These are phyloP conservation scores for Elaeis guineensis DNA, from an alignment of 176 grass and related monocot genomes.

Conservation along the genomic window DNA sequence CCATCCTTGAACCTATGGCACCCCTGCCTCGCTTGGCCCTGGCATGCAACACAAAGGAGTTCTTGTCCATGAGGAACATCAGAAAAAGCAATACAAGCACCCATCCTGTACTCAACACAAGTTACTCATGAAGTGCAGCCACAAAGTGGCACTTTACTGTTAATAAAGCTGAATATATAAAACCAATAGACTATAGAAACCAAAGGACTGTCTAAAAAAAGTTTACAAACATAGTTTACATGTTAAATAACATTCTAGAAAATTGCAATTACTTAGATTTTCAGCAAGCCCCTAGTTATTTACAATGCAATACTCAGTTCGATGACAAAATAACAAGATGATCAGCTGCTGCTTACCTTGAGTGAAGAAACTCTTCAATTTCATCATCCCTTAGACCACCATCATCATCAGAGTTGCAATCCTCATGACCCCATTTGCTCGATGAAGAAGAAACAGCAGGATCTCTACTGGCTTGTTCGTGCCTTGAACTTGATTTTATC, in stretches of 20 bases:
- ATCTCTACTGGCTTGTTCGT: conserved; percentile 25
- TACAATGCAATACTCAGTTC: too few species aligned
- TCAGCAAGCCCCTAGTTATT: too few species aligned
- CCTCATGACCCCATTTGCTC: conserved; percentile 10
- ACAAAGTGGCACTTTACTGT: too few species aligned
- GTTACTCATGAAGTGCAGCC: too few species aligned
- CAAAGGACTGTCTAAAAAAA: too few species aligned
- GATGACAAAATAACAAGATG: too few species aligned
- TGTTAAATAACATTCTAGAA: too few species aligned
- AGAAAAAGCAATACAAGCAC: background rate
- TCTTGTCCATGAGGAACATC: background rate
- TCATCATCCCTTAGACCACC: conserved; percentile 53
- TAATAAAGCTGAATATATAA: too few species aligned
- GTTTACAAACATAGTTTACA: too few species aligned
- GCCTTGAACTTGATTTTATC: conserved; percentile 28
- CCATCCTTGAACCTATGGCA: conserved; percentile 84
- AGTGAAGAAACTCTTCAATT: conserved; percentile 76
- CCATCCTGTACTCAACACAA: too few species aligned
- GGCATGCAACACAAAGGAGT: background rate
- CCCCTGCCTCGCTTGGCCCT: conserved; percentile 79
- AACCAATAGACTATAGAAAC: too few species aligned
- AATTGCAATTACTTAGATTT: too few species aligned
- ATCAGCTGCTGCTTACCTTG: conserved; percentile 35
- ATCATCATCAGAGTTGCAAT: conserved; percentile 34
- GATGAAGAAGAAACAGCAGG: conserved; percentile 17